These are phyloP conservation scores for Monascus ruber DNA, from an alignment of 2,329 filamentous ascomycete genomes.

Conservation along the genomic window DNA sequence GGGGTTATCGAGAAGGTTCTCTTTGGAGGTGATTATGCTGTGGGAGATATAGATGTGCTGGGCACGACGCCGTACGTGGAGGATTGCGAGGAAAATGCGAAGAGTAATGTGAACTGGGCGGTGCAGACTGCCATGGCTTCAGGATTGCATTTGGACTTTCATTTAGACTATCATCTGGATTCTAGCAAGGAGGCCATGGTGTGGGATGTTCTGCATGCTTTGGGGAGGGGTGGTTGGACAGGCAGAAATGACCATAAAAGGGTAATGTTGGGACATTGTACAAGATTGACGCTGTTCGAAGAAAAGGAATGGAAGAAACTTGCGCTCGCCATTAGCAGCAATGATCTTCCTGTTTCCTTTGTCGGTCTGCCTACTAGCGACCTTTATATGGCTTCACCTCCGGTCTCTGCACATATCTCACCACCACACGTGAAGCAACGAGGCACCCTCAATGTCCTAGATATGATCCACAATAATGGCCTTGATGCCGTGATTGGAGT, in stretches of 20 bases:
- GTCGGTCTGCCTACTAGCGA: slow-evolving; percentile 61
- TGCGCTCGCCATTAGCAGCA: slow-evolving; percentile 34
- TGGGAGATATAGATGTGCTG: slow-evolving; percentile 40
- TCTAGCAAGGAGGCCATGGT: slow-evolving; percentile 38
- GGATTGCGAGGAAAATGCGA: slow-evolving; percentile 34
- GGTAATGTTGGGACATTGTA: slow-evolving; percentile 57
- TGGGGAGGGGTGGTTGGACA: slow-evolving; percentile 43
- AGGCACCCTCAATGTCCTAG: slow-evolving; percentile 51
- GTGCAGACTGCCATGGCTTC: slow-evolving; percentile 41
- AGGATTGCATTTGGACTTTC: slow-evolving; percentile 54
- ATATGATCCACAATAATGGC: slow-evolving; percentile 47
- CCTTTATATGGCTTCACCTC: slow-evolving; percentile 57
- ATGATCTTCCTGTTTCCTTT: slow-evolving; percentile 50
- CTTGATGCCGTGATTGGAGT: slow-evolving; percentile 52
- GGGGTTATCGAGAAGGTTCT: slow-evolving; percentile 39
- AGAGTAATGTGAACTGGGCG: slow-evolving; percentile 53
- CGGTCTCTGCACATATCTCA: slow-evolving; percentile 1
- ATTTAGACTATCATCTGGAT: slow-evolving; percentile 60
- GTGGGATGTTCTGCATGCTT: slow-evolving; percentile 41
- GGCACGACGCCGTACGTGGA: slow-evolving; percentile 65
- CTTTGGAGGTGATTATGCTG: slow-evolving; percentile 9
- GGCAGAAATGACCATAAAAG: slow-evolving; percentile 32
- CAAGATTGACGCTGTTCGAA: slow-evolving; percentile 48
- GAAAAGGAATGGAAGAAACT: slow-evolving; percentile 41
- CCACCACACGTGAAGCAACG: slow-evolving; percentile 28